These are phyloP conservation scores for Moniliella sp. DNA, from an alignment of 1,284 basidiomycete species.

Conservation along the genomic window DNA sequence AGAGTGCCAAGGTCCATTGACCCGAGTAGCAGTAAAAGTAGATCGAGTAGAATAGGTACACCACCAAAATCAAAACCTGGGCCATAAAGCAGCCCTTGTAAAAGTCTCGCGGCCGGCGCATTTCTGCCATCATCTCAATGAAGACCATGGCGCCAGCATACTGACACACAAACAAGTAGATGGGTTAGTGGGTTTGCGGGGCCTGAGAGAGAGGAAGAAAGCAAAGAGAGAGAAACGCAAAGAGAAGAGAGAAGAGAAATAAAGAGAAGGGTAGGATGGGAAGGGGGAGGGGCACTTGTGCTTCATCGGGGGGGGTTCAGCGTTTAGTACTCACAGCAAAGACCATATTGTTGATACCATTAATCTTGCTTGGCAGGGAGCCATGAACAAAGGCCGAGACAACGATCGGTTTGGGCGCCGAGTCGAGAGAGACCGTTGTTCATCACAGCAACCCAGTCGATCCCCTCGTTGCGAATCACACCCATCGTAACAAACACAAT, in stretches of 20 bases:
- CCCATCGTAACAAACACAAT: conserved; percentile 43
- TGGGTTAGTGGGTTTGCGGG: no score
- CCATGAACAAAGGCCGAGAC: conserved; percentile 37
- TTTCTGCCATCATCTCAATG: conserved; percentile 48
- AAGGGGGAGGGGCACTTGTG: background rate
- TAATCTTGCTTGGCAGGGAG: conserved; percentile 39
- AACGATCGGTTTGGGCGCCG: conserved; percentile 37
- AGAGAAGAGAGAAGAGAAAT: no score
- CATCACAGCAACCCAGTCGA: conserved; percentile 41
- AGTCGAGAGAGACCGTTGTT: conserved; percentile 6
- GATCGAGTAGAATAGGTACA: conserved; percentile 38
- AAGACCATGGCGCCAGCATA: conserved; percentile 39
- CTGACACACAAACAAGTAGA: background rate
- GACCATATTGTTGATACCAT: conserved; percentile 48
- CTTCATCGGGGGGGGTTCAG: background rate
- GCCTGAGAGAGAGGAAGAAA: background rate
- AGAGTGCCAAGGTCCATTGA: conserved; percentile 42
- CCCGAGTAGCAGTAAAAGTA: conserved; percentile 38
- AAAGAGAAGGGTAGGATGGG: background rate
- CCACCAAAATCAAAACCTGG: conserved; percentile 42
- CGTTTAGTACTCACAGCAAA: no score
- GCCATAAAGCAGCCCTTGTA: conserved; percentile 47
- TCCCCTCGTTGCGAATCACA: conserved; percentile 41
- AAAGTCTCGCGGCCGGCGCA: conserved; percentile 50
- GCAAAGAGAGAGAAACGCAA: conserved; percentile 35